Evolutionary conservation across 1,139 yeast species (phyloP), one percentile per base, ranked within the genome.

Genomic region (Diutina catenulata): DNA sequence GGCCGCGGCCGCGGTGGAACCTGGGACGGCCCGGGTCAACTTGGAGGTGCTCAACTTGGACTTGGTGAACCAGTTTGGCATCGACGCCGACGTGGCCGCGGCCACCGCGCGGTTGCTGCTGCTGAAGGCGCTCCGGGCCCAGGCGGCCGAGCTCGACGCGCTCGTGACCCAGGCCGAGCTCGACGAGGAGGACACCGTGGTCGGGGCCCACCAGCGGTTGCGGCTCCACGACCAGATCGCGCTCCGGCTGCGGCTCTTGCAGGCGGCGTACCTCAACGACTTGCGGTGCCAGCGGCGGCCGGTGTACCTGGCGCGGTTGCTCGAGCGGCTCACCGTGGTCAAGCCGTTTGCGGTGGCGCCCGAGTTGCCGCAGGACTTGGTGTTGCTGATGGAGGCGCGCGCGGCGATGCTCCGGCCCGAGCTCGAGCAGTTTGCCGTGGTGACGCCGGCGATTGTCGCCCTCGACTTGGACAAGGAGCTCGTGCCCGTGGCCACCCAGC

Each of bases 371-470:
- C 28, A 23, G 11, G 22, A 33, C 7, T 15, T 33, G 9, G 7
- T 24, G 6, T n/a, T 11, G 22, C 22, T 18, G 28, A n/a, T 33
- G 7, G 21, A 5, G 8, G 28, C 23, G 10, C 28, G 22, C 3
- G 20, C 21, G 3, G 21, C 14, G 3, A 15, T n/a, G 14, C 11
- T 23, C 15, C 11, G 78, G 25, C n/a, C 74, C 24, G 57, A 65
- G 0, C 69, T 91, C 42, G 87, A 84, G 33, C 75, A 80, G 45
- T 93, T 68, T 55, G 83, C 94, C 0, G 93, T 86, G 45, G 71
- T 91, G 3, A 91, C 98, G 0, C 98, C 99, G 0, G 64, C 78
- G 3, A 95, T 75, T 2, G 93, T 88, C 4, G 74, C 87, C 1
- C 62, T 83, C 41, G 93, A 88, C 52, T 68, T 81, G 71, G 72